Percentiles rank a stretch among this genome's conserved stretches.
These are phyloP conservation scores for Gelatoporia subvermispora DNA, from an alignment of 768 basidiomycete genomes.

Conservation along the genomic window DNA sequence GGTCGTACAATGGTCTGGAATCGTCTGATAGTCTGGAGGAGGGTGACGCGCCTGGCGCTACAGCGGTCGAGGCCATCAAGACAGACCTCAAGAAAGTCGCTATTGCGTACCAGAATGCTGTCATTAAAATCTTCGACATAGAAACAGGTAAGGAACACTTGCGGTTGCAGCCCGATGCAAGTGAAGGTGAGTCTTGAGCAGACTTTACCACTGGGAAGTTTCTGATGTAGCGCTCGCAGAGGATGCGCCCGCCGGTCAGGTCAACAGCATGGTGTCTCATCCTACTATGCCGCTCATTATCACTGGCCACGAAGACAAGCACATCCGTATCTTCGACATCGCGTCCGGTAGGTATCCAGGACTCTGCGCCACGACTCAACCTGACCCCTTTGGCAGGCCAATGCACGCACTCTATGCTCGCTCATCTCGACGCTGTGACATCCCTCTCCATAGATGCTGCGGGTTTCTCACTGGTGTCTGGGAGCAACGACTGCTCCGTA, in stretches of 20 bases:
- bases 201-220: background rate
- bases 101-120: constrained; percentile 84
- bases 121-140: constrained; percentile 90
- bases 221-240: constrained; percentile 5
- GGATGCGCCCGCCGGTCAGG: constrained; percentile 79
- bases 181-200: constrained; percentile 41
- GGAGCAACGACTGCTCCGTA: constrained; percentile 89
- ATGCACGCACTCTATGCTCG: constrained; percentile 86
- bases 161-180: constrained; percentile 54
- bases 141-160: constrained; percentile 77
- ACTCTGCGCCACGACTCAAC: background rate
- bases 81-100: constrained; percentile 82
- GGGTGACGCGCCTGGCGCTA: constrained; percentile 58
- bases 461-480: constrained; percentile 83
- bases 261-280: constrained; percentile 85
- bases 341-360: constrained; percentile 55
- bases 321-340: constrained; percentile 86
- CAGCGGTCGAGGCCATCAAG: constrained; percentile 79
- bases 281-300: constrained; percentile 86
- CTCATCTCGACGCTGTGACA: constrained; percentile 89
- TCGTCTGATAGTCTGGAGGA: constrained; percentile 41
- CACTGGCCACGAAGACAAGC: constrained; percentile 91
- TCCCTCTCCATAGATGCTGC: constrained; percentile 85
- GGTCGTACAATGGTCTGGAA: constrained; percentile 75
- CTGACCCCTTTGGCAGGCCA: constrained; percentile 43